Evolutionary conservation across 768 basidiomycete species (phyloP), one percentile per base, ranked within the genome.

Genomic region (Lentinula boryana): DNA sequence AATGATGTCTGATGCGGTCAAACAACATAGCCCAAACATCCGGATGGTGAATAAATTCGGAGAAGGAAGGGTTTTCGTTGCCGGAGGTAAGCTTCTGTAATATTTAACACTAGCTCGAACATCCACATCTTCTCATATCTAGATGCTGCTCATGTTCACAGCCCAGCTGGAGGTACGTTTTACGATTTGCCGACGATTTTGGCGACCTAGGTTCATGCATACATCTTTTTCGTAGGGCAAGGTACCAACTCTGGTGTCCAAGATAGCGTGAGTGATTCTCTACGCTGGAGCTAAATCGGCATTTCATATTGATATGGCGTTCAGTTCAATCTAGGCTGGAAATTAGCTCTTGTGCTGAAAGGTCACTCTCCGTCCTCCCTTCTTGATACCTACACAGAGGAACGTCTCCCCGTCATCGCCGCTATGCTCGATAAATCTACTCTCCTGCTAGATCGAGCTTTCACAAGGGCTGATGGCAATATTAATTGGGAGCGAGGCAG

Each of bases 91-190:
- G 63, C 36, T 12, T 16, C 49, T n/a, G 46, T 36, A n/a, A n/a
- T n/a, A 1, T 36, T 31, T 9, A 10, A 31, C 16, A 12, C 15
- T 31, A 23, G 7, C 10, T 27, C 8, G 9, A 27, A 21, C 1
- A 32, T 35, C 43, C 18, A 38, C 44, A 38, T 38, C 21, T 46
- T 2, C 13, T 3, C 9, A 13, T 6, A 40, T 10, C 16, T 40
- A 81, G 80, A 81, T 63, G 74, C 74, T 8, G 78, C 76, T 8
- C 82, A 82, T 62, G 64, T 71, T 13, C 77, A 79, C 58, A 71
- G 71, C 44, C 76, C 75, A 5, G 68, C 72, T 64, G 69, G 70
- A 31, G 71, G 66, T 9, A 67, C 7, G 16, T 27, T 52, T 3
- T 1, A 52, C 36, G 36, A 13, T 5, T 27, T 27, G 27, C 27